Conservation (phyloP, 768 basidiomycete species). For the Hydnum rufescens region DNA sequence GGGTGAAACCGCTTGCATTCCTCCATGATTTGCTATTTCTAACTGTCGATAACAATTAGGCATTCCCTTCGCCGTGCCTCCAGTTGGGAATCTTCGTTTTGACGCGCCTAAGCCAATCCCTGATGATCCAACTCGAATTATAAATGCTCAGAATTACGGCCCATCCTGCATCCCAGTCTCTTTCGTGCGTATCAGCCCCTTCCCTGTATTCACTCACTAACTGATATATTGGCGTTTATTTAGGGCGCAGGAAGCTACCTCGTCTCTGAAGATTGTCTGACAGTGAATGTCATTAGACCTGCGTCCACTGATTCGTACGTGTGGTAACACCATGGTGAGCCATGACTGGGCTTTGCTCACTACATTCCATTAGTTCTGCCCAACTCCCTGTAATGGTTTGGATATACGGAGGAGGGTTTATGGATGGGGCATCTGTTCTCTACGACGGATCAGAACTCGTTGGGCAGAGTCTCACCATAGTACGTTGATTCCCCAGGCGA, state of each 20-base stretch:
- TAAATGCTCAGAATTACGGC: neutral
- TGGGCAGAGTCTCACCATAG: neutral
- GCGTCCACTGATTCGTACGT: neutral
- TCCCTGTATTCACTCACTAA: no score
- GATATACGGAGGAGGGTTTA: slow-evolving; percentile 1
- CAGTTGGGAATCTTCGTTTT: neutral
- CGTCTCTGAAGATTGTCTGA: slow-evolving; percentile 1
- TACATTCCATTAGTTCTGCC: neutral
- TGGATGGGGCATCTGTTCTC: neutral
- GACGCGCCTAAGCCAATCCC: neutral
- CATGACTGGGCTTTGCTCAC: neutral
- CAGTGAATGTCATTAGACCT: neutral
- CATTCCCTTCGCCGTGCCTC: neutral
- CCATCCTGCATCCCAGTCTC: neutral
- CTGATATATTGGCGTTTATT: no score
- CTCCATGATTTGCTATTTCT: neutral
- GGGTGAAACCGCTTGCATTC: neutral
- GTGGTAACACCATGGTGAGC: neutral
- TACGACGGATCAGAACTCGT: neutral
- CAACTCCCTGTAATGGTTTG: slow-evolving; percentile 4
- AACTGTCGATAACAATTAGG: neutral
- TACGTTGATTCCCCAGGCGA: neutral
- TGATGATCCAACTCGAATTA: neutral
- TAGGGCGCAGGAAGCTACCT: neutral
- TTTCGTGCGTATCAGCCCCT: no score